Base-by-base conservation (phyloP, 2,329 filamentous ascomycete species). In the Cyclaneusma minus region DNA sequence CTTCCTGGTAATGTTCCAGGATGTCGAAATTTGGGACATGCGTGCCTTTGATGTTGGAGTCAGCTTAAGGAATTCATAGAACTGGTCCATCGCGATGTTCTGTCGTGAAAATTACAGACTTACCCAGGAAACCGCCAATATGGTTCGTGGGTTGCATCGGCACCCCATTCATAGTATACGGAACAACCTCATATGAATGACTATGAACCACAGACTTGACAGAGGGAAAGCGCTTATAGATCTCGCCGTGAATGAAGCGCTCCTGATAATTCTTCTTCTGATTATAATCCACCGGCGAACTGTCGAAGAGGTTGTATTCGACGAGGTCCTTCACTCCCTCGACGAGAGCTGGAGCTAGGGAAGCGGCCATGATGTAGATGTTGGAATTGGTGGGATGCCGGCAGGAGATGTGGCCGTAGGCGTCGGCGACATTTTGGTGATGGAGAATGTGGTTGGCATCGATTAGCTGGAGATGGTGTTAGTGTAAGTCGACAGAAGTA, bases 371-470 rank as follows among this genome's bases (percentile, higher is more conserved):
- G 31, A 66, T 49, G 42, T 63, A 66, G 24, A 50, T 45, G 3
- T 51, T 41, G 2, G 52, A 39, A 7, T 62, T 54, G 18, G 42
- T 28, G 1, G 63, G 62, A 29, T 63, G 55, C 5, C 64, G 53
- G 12, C 64, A 49, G 3, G 62, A 65, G 8, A 69, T 48, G 35
- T 69, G 64, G 11, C 64, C 62, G 36, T 61, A 68, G 1, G 58
- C 62, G 30, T 67, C 64, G 18, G 69, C 40, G 6, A 68, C 50
- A 24, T 48, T 48, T 25, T 66, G 49, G 29, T 59, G 40, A 40
- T 66, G 58, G 1, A 68, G 55, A 26, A 68, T 66, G 38, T 65
- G 62, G 31, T 51, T 53, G 19, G 55, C 60, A 4, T 49, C 50
- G 13, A 64, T 55, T n/a, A n/a, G n/a, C n/a, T n/a, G n/a, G n/a